These are phyloP conservation scores for Oxyria digyna DNA, from an alignment of 148 eudicot species.

Conservation along the genomic window DNA sequence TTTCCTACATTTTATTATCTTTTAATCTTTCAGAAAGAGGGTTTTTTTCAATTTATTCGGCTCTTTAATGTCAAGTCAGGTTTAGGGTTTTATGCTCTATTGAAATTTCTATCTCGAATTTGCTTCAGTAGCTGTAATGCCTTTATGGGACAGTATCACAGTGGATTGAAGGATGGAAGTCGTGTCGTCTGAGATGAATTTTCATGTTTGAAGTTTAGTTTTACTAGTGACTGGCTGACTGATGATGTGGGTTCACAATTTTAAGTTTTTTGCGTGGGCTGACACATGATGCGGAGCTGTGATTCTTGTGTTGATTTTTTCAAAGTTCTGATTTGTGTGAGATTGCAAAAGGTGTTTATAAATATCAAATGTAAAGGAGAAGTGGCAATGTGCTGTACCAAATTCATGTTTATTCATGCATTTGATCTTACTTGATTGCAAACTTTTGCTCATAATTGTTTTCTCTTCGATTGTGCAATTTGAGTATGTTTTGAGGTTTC, in stretches of 20 bases:
- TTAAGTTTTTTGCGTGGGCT: not conserved
- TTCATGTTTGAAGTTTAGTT: not conserved
- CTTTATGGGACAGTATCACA: not conserved
- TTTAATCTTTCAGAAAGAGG: not conserved
- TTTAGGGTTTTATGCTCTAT: not conserved
- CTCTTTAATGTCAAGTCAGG: not conserved
- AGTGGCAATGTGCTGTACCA: not conserved
- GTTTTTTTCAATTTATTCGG: not conserved
- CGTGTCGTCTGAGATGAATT: not conserved
- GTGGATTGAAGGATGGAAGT: not conserved
- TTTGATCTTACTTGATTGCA: not conserved
- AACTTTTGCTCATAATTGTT: not conserved
- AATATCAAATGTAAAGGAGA: not conserved
- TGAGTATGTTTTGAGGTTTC: not conserved
- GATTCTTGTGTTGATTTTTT: not conserved
- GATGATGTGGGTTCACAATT: not conserved
- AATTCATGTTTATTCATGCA: not conserved
- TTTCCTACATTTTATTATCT: not conserved
- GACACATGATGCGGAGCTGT: too few species aligned
- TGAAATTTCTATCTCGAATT: not conserved
- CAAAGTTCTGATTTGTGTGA: not conserved
- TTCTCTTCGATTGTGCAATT: not conserved
- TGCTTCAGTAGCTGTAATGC: not conserved
- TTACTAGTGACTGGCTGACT: not conserved
- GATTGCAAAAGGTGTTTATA: not conserved